Conservation (phyloP, 1,284 basidiomycete genomes). For the Apiotrichum gracile region DNA sequence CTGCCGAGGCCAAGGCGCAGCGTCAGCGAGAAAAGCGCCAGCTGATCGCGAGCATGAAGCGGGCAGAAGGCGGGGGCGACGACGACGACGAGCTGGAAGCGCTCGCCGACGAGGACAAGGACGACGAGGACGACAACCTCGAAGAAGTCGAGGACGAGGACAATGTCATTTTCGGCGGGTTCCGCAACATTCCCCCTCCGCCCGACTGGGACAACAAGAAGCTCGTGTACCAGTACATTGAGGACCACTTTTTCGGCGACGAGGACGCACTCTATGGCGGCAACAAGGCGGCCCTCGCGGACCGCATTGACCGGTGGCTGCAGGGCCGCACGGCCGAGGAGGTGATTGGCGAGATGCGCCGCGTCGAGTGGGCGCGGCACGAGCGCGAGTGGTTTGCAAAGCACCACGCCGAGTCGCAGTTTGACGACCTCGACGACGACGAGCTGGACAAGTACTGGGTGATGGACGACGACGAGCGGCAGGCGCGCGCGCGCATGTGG, state of each 20-base stretch:
- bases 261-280: conserved; percentile 25
- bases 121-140: conserved; percentile 12
- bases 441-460: conserved; percentile 79
- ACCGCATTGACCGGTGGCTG: conserved; percentile 32
- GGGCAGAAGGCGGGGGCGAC: conserved; percentile 9
- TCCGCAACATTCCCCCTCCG: conserved; percentile 7
- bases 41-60: conserved; percentile 9
- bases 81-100: conserved; percentile 19
- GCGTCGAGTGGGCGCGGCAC: conserved; percentile 50
- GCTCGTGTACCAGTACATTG: conserved; percentile 26
- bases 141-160: conserved; percentile 3
- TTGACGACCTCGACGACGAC: conserved; percentile 80
- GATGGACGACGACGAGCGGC: conserved; percentile 76
- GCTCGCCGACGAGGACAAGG: conserved; percentile 17
- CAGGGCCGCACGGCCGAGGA: conserved; percentile 30
- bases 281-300: conserved; percentile 10
- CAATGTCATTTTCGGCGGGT: conserved; percentile 4
- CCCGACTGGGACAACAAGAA: conserved; percentile 32
- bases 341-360: conserved; percentile 48
- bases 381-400: conserved; percentile 30
- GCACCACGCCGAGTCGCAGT: conserved; percentile 31
- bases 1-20: conserved; percentile 3
- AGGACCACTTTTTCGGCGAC: conserved; percentile 28
- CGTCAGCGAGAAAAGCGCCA: conserved; percentile 9
- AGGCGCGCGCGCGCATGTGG: conserved; percentile 91